Evolutionary conservation across 345 rosid genomes (phyloP), one percentile per base, ranked within the genome.

Genomic region (Limnanthes douglasii): DNA sequence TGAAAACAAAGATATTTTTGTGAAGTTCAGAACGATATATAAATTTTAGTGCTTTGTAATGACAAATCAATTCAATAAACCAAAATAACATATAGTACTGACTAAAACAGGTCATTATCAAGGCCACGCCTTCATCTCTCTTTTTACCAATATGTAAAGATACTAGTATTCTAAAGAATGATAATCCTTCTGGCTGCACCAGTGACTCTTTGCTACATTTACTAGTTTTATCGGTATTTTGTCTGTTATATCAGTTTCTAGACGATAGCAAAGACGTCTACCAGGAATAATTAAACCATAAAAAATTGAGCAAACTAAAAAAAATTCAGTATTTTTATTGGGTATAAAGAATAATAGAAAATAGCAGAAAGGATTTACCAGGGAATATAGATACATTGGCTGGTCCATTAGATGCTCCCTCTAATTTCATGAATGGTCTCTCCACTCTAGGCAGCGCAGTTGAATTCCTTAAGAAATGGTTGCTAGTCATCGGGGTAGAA

Each of bases 391-490:
- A 41, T 15, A 46, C 48, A 47, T 51, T 40, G 24, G 65, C 41
- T 21, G 57, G 39, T 35, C 46, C 68, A 36, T 57, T 70, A 44
- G 77, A 32, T 52, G 70, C 83, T 45, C 60, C 72, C 12, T 71
- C 78, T 43, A 50, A 14, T 37, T 59, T 66, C 45, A 56, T 32
- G 19, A 56, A 73, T 32, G 69, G 42, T 39, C 66, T 60, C 18
- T 62, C 85, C 31, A 46, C 67, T 54, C 66, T 76, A n/a, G 72
- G 53, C 17, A 50, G 38, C 8, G 68, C 60, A 10, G 84, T 56
- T 6, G 65, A 35, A 43, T 66, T 73, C 69, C 53, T 69, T 37
- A 53, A 68, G 27, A 38, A 20, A 43, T 69, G 64, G 43, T 64
- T 56, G 42, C 54, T 46, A 18, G 65, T 37, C 17, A 69, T 17